Base-by-base conservation (phyloP, 2,329 filamentous ascomycete species). In the Tolypocladium guangdongense region DNA sequence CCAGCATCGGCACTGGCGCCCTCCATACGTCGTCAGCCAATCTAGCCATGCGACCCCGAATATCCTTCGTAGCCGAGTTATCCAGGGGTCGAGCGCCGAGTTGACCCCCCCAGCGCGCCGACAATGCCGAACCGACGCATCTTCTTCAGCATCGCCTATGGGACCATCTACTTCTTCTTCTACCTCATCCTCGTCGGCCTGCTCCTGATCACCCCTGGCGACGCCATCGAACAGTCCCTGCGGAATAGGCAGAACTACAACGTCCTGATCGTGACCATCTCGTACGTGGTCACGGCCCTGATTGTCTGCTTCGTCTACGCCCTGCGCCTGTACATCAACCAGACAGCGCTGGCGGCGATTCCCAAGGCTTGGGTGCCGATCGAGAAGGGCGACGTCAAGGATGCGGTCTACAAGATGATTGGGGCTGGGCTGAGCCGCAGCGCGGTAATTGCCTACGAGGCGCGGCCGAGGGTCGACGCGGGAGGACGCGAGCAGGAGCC, bases 331-430 rank as follows among this genome's bases (percentile, higher is more conserved):
- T 96, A 92, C 70, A 88, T 92, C 52, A 95, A 89, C 63, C 83
- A 88, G 57, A 87, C 80, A 47, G 83, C 88, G 10, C 78, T 97
- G 10, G 81, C 84, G 20, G 84, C 82, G 4, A 96, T 99, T 55
- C 93, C 93, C 1, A 93, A 92, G 68, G 75, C 82, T 52, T 95
- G 88, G 80, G 81, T 96, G 18, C 91, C 91, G 0, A 78, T 96
- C 57, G 89, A 93, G 61, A 88, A 89, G 66, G 87, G 86, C 58
- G 90, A 96, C 66, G 81, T 96, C 46, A 81, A 80, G 46, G 84
- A 83, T 59, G 78, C 78, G 53, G 89, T 96, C 39, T 78, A 88
- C 63, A 80, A 82, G 59, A 82, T 95, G 73, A 86, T 99, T 54
- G 78, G 78, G 18, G 81, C 83, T 49, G 81, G 86, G 30, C 76